Percentiles rank a stretch among this genome's conserved stretches.
phyloP scores from a whole-genome alignment of 306 rosid genomes.

The Luffa acutangula region DNA sequence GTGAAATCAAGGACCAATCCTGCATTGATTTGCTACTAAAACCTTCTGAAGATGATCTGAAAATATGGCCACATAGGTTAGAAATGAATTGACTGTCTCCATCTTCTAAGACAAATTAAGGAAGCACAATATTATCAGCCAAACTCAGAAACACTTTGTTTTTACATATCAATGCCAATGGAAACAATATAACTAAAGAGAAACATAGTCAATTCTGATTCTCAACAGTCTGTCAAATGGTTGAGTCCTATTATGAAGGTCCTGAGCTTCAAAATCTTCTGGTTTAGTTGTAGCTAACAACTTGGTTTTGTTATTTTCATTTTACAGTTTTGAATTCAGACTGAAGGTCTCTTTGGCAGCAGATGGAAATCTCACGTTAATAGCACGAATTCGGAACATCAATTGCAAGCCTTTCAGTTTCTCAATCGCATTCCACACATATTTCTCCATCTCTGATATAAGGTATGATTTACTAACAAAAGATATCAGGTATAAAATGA shows the following conservation, averaged over 20 bases:
- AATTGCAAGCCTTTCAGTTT: slow-evolving; percentile 77
- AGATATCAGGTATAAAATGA: too few relatives aligned
- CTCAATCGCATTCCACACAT: slow-evolving; percentile 72
- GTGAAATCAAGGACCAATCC: slow-evolving; percentile 41
- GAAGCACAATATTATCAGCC: neutral
- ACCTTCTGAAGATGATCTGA: slow-evolving; percentile 64
- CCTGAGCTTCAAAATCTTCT: neutral
- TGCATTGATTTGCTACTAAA: slow-evolving; percentile 61
- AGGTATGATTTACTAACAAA: slow-evolving; percentile 26
- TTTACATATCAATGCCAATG: neutral
- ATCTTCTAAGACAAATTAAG: neutral
- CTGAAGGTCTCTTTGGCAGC: slow-evolving; percentile 58
- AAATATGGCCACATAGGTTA: slow-evolving; percentile 79
- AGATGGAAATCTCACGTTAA: slow-evolving; percentile 45
- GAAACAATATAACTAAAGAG: neutral
- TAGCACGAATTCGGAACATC: slow-evolving; percentile 73
- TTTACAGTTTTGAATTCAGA: slow-evolving; percentile 78
- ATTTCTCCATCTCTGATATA: slow-evolving; percentile 71
- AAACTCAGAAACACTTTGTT: neutral
- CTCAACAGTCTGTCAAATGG: neutral
- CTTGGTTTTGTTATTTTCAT: neutral
- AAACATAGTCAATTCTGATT: neutral
- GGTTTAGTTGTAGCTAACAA: neutral
- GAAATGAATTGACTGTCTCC: neutral
- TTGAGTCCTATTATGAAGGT: neutral